These are phyloP conservation scores for Diaporthe aspalathi DNA, from an alignment of 2,329 filamentous ascomycete species.

Conservation along the genomic window DNA sequence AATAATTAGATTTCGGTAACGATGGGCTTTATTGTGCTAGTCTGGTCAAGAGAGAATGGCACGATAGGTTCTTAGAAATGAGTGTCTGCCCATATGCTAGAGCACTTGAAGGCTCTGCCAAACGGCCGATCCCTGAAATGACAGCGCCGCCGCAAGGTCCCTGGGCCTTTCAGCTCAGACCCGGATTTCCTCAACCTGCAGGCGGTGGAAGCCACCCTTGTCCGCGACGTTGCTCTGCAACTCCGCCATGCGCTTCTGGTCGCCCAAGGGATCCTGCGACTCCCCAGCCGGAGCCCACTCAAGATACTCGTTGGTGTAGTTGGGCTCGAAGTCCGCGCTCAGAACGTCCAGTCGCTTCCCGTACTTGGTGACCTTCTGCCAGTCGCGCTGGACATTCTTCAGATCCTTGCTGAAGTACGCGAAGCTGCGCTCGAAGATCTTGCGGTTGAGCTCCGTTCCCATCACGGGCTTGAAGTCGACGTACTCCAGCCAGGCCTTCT, in stretches of 20 bases:
- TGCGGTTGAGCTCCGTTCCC: conserved; percentile 75
- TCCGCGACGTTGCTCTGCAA: conserved; percentile 75
- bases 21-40: conserved; percentile 17
- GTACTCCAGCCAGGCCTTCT: conserved; percentile 74
- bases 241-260: conserved; percentile 79
- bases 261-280: conserved; percentile 73
- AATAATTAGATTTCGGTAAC: too few relatives aligned
- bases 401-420: conserved; percentile 81
- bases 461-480: conserved; percentile 79
- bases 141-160: not conserved
- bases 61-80: not conserved
- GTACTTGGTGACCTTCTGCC: conserved; percentile 81
- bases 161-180: not conserved
- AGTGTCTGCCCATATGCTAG: not conserved
- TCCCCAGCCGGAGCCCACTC: conserved; percentile 74
- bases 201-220: conserved; percentile 72
- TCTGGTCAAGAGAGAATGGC: conserved; percentile 4
- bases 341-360: conserved; percentile 79
- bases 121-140: not conserved
- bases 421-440: conserved; percentile 83
- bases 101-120: not conserved
- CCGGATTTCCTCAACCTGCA: conserved; percentile 18
- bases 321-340: conserved; percentile 71
- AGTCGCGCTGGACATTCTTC: conserved; percentile 80
- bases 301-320: conserved; percentile 80